Base-by-base conservation (phyloP, 2,329 filamentous ascomycete species). In the Tolypocladium ophioglossoides region DNA sequence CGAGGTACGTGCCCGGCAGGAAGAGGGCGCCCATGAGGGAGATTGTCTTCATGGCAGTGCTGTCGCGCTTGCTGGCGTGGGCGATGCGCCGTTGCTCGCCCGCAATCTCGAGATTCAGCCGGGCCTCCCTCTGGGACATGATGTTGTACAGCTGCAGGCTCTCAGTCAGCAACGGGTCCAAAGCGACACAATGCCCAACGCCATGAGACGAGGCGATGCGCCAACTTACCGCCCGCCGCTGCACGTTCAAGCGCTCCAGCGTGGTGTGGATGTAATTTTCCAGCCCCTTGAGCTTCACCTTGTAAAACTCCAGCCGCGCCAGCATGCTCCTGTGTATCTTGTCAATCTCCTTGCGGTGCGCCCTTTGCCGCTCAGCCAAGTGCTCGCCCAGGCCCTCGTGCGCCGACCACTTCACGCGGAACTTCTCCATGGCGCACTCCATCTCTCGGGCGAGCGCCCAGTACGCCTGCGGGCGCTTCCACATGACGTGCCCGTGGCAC, bases 231-330 rank as follows among this genome's bases (percentile, higher is more conserved):
- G 81, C 80, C 58, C 79, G 78, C 30, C 81, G 73, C 68, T 85
- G 82, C 46, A 85, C 80, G 51, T 81, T 77, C 41, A 85, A 63
- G 50, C 82, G 71, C 64, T 83, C 77, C 30, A 85, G 68, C 37
- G 82, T 84, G 1, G 79, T 84, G 58, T 81, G 75, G 16, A 82
- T 79, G 58, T 85, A 85, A 57, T 80, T 81, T 62, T 84, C 80
- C 59, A 84, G 73, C 6, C 82, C 82, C 59, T 76, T 78, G 18
- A 84, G 70, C 70, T 85, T 85, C 52, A 75, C 75, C 56, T 73
- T 72, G 68, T 83, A 83, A 61, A 85, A 85, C 50, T 83, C 78
- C 38, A 84, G 66, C 40, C 82, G 68, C 14, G 75, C 71, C 6
- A 69, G 50, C 73, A 85, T 78, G 63, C 74, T 79, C 52, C 70